Evolutionary conservation across 768 basidiomycete genomes (phyloP), one percentile per base, ranked within the genome.

Genomic region (Lactarius deliciosus): DNA sequence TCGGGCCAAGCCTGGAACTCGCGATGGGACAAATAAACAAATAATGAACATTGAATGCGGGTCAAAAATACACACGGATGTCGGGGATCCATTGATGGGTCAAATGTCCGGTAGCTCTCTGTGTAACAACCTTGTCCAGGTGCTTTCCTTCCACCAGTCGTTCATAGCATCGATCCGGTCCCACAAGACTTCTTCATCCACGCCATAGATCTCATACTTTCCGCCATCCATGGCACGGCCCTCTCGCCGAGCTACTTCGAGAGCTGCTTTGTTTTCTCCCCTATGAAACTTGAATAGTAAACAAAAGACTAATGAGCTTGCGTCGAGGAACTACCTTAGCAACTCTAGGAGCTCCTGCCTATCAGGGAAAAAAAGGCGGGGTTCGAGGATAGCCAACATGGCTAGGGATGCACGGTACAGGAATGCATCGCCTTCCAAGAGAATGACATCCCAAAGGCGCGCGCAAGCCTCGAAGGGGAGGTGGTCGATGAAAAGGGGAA

Each of bases 61-160:
- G 25, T 22, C 22, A 22, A 22, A 22, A 13, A 20, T 63, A 59
- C 66, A 55, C 41, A 67, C 32, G 6, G 25, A 34, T 55, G 30
- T 43, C 57, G 11, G 38, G 38, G 15, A 16, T 15, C 38, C 38
- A 57, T 16, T 40, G 36, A n/a, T 22, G 81, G 36, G 65, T 70
- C 72, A 80, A 71, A 84, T 60, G 77, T 95, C 94, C n/a, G 93
- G 93, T 63, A 95, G 76, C 76, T 96, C 93, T 74, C 94, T 81
- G 69, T 88, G 86, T 72, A 92, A 85, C 63, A 96, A 77, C 66
- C 94, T 80, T 45, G 81, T 86, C 92, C 93, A 96, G 59, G 93
- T 96, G 68, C 86, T 91, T 73, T 94, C 92, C 73, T 86, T 92
- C 94, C 94, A 96, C 92, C 91, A 93, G 47, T 93, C 92, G 22